Evolutionary conservation across 139 green algal species (phyloP).

Genomic region (Chlorella vulgaris): DNA sequence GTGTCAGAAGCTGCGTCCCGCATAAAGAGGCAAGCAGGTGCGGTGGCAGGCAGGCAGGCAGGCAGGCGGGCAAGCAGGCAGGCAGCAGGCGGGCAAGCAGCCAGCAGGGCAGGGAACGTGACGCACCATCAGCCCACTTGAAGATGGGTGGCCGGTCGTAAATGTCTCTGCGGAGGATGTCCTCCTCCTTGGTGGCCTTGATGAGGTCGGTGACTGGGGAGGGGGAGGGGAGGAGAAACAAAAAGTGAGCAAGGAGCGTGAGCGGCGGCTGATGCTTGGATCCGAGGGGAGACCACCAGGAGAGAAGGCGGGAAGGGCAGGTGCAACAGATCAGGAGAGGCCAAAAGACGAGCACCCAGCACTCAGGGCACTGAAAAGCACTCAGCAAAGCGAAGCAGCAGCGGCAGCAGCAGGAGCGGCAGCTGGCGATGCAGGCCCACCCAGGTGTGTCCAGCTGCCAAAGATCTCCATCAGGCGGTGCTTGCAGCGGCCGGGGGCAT

Average conservation of each 20-base stretch:
- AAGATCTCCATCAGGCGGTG: slow-evolving; percentile 89
- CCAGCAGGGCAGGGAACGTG: not conserved
- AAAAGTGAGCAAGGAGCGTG: not conserved
- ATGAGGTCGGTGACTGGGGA: slow-evolving; percentile 44
- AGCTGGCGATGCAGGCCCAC: too few species aligned
- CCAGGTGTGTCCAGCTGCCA: slow-evolving; percentile 82
- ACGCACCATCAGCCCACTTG: slow-evolving; percentile 68
- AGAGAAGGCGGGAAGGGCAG: too few species aligned
- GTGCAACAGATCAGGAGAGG: too few species aligned
- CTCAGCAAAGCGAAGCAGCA: too few species aligned
- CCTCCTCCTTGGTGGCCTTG: slow-evolving; percentile 86
- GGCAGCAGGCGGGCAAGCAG: not conserved
- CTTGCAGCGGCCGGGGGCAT: slow-evolving; percentile 70
- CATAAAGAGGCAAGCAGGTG: too few species aligned
- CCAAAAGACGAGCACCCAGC: too few species aligned
- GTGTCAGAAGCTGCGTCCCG: not conserved
- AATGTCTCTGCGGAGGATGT: slow-evolving; percentile 95
- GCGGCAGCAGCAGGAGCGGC: too few species aligned
- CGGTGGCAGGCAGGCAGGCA: not conserved
- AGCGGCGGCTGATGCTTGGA: not conserved
- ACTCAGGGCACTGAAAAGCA: too few species aligned
- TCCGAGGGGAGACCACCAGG: not conserved
- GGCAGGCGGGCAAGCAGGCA: not conserved
- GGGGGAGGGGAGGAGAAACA: not conserved
- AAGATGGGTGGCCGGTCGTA: slow-evolving; percentile 78